A percentile compares a stretch with the other conserved stretches of the same genome.
Evolutionary conservation across 257 asterid genomes (phyloP).

Genomic region (Thymus mandschuricus): DNA sequence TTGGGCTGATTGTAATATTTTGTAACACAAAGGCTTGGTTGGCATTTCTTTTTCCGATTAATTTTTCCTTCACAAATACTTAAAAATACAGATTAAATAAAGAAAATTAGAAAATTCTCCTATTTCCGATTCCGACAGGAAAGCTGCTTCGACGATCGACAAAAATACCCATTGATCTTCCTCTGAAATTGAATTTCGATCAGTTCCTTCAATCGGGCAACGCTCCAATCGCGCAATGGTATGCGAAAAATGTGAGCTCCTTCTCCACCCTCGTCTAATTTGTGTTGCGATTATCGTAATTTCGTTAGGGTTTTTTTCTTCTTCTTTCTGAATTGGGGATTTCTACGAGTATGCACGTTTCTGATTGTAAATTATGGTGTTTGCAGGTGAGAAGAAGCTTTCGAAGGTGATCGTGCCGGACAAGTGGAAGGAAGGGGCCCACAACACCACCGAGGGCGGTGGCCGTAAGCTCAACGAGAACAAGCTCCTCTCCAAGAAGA

Average conservation of each 20-base stretch:
- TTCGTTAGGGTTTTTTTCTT: constrained; percentile 42
- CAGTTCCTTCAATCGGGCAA: constrained; percentile 7
- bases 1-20: too few species aligned
- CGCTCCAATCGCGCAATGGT: constrained; percentile 52
- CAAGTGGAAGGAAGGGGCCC: constrained; percentile 97
- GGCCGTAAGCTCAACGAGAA: constrained; percentile 99
- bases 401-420: constrained; percentile 95
- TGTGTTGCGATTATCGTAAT: background rate
- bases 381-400: constrained; percentile 89
- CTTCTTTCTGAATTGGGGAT: constrained; percentile 31
- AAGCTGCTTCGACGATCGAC: too few species aligned
- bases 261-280: background rate
- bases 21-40: too few species aligned
- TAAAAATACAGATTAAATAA: too few species aligned
- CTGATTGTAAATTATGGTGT: background rate
- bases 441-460: constrained; percentile 86
- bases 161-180: background rate
- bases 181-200: constrained; percentile 12
- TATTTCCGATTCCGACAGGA: too few species aligned
- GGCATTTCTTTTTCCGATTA: too few species aligned
- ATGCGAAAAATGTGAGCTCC: constrained; percentile 78
- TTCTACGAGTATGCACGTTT: background rate
- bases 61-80: too few species aligned
- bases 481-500: constrained; percentile 92
- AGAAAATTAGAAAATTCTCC: too few species aligned